These are phyloP conservation scores for Colletotrichum sp. DNA, from an alignment of 2,329 filamentous ascomycete species.

Conservation along the genomic window DNA sequence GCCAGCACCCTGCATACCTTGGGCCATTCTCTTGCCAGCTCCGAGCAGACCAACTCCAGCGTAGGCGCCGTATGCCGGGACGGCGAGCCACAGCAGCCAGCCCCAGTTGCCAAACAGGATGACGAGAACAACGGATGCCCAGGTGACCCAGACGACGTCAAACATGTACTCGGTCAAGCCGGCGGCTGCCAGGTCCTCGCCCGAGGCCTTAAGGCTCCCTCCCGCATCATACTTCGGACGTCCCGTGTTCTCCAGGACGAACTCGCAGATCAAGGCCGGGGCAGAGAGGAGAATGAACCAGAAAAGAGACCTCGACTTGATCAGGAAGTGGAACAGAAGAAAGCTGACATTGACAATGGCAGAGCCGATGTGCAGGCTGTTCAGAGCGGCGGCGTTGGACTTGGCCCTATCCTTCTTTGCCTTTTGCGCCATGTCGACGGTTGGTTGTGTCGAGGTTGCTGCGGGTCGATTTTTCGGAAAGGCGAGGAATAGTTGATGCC, in stretches of 20 bases:
- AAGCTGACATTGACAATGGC: constrained; percentile 76
- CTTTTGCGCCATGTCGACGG: constrained; percentile 61
- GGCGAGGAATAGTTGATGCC: background rate
- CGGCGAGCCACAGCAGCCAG: constrained; percentile 60
- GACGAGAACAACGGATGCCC: constrained; percentile 76
- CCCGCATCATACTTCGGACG: constrained; percentile 76
- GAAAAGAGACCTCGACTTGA: constrained; percentile 67
- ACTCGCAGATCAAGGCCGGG: constrained; percentile 81
- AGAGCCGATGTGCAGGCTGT: constrained; percentile 81
- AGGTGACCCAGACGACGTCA: constrained; percentile 95
- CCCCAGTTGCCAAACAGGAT: constrained; percentile 81
- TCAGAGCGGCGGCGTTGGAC: constrained; percentile 78
- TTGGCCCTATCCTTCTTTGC: constrained; percentile 73
- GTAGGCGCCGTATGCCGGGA: constrained; percentile 62
- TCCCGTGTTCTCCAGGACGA: constrained; percentile 83
- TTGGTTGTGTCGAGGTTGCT: background rate
- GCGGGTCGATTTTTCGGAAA: background rate
- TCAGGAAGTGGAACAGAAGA: constrained; percentile 72
- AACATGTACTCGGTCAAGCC: constrained; percentile 98
- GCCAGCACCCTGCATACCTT: constrained; percentile 40
- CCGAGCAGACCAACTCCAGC: constrained; percentile 60
- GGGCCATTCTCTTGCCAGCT: constrained; percentile 59
- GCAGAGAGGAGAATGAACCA: constrained; percentile 75
- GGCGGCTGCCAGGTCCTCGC: constrained; percentile 86
- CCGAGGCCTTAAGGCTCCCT: constrained; percentile 73